Base-by-base conservation (phyloP, 352 stramenopile species). In the Phytopythium ostracodes region DNA sequence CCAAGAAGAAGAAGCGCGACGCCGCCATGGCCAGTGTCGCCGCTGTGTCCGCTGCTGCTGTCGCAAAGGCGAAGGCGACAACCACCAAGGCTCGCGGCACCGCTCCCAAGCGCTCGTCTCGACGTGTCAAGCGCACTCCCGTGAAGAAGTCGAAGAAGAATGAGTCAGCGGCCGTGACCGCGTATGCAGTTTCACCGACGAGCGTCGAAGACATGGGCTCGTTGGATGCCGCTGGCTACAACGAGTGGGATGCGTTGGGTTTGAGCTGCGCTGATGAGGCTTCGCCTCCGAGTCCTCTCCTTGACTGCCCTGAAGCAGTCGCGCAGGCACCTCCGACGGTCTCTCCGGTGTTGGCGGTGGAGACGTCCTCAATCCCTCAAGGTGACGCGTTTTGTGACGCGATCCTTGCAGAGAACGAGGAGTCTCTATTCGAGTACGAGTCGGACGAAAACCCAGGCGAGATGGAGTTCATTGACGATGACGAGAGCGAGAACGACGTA, bases 1-100 rank as follows among this genome's bases (percentile, higher is more conserved):
- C 71, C 0, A 73, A 77, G 33, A 59, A 75, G 7, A 88, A 88
- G 66, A 59, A 62, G 35, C 38, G 31, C 31, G 56, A 52, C 20
- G 31, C 27, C 12, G 11, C 27, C 10, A 29, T 50, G 14, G 53
- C 36, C n/a, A 47, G 33, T 27, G n/a, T 7, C 22, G 9, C 49
- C n/a, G 10, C 35, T 2, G 33, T 46, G 4, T 31, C 27, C 20
- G 31, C 29, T 46, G 12, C 24, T 24, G 22, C 52, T n/a, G 36
- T n/a, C 35, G 24, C n/a, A 9, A 47, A 46, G 24, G 29, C 42
- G 12, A 38, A 29, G 20, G 17, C 20, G 10, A 17, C 38, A 20
- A 3, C 33, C 8, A 33, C 17, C 18, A 47, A 46, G 52, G 14
- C 27, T 20, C 52, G 52, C 11, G 20, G 52, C 33, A 14, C 12